phyloP scores from a whole-genome alignment of 176 grass and related monocot species.

The Calamus simplicifolius region DNA sequence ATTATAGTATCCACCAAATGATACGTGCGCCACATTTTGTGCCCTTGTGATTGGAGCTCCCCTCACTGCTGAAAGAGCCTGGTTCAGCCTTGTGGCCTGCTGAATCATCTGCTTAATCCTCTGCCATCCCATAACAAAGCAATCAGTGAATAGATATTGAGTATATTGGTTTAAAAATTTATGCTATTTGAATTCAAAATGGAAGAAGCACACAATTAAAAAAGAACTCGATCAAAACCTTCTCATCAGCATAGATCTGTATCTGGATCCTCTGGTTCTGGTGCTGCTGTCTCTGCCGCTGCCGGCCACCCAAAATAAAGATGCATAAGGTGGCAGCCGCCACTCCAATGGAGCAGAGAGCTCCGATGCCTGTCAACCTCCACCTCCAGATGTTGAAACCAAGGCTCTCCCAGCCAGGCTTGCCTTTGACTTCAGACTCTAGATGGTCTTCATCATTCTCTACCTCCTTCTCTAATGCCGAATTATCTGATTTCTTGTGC shows the following conservation, averaged over 20 bases:
- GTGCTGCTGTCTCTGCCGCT: constrained; percentile 30
- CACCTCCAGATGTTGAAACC: constrained; percentile 35
- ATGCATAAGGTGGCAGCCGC: constrained; percentile 67
- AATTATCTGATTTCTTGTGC: constrained; percentile 15
- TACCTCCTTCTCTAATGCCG: neutral
- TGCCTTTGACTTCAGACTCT: constrained; percentile 3
- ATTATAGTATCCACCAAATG: constrained; percentile 59
- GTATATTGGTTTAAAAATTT: no score
- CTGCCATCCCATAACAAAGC: constrained; percentile 26
- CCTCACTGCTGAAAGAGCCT: constrained; percentile 51
- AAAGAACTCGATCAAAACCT: constrained; percentile 30
- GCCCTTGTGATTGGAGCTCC: constrained; percentile 44
- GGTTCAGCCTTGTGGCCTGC: constrained; percentile 59
- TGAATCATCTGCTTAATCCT: constrained; percentile 56
- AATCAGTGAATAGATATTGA: no score
- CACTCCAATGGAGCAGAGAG: constrained; percentile 76
- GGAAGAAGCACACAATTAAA: neutral
- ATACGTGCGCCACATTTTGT: constrained; percentile 28
- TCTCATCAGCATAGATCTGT: constrained; percentile 47
- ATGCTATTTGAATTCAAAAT: no score
- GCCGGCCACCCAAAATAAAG: constrained; percentile 41
- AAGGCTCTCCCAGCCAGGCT: constrained; percentile 13
- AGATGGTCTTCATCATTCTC: constrained; percentile 1
- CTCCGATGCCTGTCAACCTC: constrained; percentile 46
- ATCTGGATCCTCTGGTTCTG: constrained; percentile 49